Base-by-base conservation (phyloP, 768 basidiomycete species). In the Hericium coralloides region DNA sequence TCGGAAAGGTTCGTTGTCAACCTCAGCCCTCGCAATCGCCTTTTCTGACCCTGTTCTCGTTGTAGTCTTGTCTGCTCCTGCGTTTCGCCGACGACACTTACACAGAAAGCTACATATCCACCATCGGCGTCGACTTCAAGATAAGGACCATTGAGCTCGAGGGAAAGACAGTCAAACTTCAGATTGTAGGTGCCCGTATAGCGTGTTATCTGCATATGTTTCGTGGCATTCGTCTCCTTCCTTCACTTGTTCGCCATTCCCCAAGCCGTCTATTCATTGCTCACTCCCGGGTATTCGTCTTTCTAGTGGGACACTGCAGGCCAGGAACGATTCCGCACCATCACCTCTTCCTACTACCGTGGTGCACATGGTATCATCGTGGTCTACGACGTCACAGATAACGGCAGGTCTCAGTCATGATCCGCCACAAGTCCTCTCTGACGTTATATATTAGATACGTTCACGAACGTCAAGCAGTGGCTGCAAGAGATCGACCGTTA, bases 331-430 rank as follows among this genome's bases (percentile, higher is more conserved):
- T 98, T 98, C 87, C 84, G 97, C 60, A 98, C 97, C 14, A 99
- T 99, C 71, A 98, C 97, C 7, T 93, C 95, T 3, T 92, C 95
- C n/a, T 99, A 99, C 79, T 99, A 99, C 77, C 84, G 97, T 58
- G 97, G 97, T 43, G 97, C 97, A 50, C 93, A 95, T 69, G 97
- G 97, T 61, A 98, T 98, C 69, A 89, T 98, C 66, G 89, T 98
- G 52, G 95, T 98, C n/a, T 98, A 98, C 76, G 91, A 93, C 70
- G 94, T 98, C 55, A 95, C 94, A 45, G 95, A 98, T 75, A 92
- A 90, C 66, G 92, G 89, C 88, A 59, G 49, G 75, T 63, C 22
- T 50, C 25, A 31, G 31, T 31, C 31, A 31, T 31, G 31, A 31
- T 31, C 31, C 31, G 7, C 31, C 4, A 31, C 31, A 31, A 31